Conservation (phyloP, 805 yeast genomes). For the Tetrapisispora namnaoensis region DNA sequence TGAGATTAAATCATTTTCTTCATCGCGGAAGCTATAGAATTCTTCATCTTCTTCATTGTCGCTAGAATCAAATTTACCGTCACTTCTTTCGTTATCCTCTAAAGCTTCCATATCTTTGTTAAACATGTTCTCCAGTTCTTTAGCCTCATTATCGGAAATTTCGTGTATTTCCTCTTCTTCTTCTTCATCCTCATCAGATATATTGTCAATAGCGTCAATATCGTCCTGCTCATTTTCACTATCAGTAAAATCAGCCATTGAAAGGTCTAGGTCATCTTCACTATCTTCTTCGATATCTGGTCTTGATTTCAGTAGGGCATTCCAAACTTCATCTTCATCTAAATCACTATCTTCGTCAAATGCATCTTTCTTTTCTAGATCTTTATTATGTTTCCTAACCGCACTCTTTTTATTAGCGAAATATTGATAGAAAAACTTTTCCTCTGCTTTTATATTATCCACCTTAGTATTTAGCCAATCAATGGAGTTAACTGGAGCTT, state of each 20-base stretch:
- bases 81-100: constrained; percentile 30
- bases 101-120: constrained; percentile 25
- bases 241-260: constrained; percentile 17
- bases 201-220: constrained; percentile 19
- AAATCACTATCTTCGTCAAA: constrained; percentile 36
- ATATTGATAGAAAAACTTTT: constrained; percentile 78
- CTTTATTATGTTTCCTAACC: constrained; percentile 24
- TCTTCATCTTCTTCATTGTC: constrained; percentile 32
- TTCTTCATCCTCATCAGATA: constrained; percentile 17
- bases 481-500: constrained; percentile 72
- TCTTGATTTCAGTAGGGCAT: constrained; percentile 62
- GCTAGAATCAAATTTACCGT: constrained; percentile 26
- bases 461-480: constrained; percentile 68
- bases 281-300: constrained; percentile 58
- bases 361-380: constrained; percentile 19
- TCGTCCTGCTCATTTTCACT: constrained; percentile 23
- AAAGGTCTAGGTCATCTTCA: constrained; percentile 35
- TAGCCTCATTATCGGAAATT: constrained; percentile 11
- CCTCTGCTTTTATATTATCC: constrained; percentile 72
- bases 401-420: constrained; percentile 51
- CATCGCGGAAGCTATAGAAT: constrained; percentile 20
- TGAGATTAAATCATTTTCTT: constrained; percentile 17
- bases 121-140: constrained; percentile 10
- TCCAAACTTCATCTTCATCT: constrained; percentile 70
- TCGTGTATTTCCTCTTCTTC: constrained; percentile 24